Evolutionary conservation across 805 yeast genomes (phyloP).

Genomic region (Saturnispora ahearnii): DNA sequence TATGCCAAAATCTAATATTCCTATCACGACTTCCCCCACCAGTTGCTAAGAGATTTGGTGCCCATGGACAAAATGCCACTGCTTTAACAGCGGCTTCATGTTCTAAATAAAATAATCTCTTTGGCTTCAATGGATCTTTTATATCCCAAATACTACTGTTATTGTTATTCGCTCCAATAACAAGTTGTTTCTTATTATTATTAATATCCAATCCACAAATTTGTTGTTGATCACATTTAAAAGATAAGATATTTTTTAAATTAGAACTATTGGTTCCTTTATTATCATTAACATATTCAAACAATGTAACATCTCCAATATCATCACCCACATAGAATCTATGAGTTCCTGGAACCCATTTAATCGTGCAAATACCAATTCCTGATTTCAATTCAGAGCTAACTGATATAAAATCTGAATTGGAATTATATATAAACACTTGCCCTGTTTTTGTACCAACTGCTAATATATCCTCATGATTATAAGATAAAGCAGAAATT

Average conservation of each 20-base stretch:
- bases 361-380: slow-evolving; percentile 45
- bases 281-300: slow-evolving; percentile 21
- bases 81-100: slow-evolving; percentile 90
- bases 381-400: slow-evolving; percentile 21
- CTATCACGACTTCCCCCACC: slow-evolving; percentile 88
- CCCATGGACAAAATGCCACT: slow-evolving; percentile 86
- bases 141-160: slow-evolving; percentile 73
- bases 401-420: slow-evolving; percentile 16
- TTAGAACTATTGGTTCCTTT: slow-evolving; percentile 3
- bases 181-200: slow-evolving; percentile 44
- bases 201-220: slow-evolving; percentile 61
- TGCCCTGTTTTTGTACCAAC: slow-evolving; percentile 54
- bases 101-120: slow-evolving; percentile 38
- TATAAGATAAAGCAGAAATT: slow-evolving; percentile 52
- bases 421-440: slow-evolving; percentile 30
- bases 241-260: slow-evolving; percentile 18
- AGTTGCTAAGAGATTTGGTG: slow-evolving; percentile 67
- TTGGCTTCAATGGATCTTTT: slow-evolving; percentile 32
- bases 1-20: slow-evolving; percentile 80
- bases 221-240: slow-evolving; percentile 47
- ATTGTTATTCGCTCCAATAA: slow-evolving; percentile 83
- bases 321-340: slow-evolving; percentile 59
- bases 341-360: slow-evolving; percentile 44
- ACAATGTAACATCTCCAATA: slow-evolving; percentile 45
- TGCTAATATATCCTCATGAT: slow-evolving; percentile 37